Evolutionary conservation across 495 filamentous ascomycete genomes (phyloP).

Genomic region (Penicillium salamii): DNA sequence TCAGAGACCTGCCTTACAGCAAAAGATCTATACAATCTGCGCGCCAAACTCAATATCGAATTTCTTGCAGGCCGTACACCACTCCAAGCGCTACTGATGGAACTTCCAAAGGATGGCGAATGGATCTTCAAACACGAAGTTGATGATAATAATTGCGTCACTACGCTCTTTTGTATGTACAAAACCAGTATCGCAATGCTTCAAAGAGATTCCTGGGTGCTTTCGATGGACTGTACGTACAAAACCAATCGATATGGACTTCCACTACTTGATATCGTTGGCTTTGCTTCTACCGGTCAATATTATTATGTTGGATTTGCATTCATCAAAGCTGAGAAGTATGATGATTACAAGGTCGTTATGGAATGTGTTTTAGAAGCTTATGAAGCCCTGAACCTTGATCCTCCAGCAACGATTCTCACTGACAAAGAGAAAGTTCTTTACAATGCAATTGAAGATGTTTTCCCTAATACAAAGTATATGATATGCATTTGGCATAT

Average conservation of each 20-base stretch:
- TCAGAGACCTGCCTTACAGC: not conserved
- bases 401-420: not conserved
- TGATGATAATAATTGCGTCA: not conserved
- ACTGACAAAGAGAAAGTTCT: conserved; percentile 2
- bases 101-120: conserved; percentile 4
- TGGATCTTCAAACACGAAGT: conserved; percentile 3
- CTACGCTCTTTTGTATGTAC: conserved; percentile 2
- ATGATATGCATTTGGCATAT: conserved; percentile 3
- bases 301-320: conserved; percentile 12
- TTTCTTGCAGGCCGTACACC: conserved; percentile 3
- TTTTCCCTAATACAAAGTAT: not conserved
- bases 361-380: not conserved
- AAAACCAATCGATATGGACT: conserved; percentile 18
- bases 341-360: not conserved
- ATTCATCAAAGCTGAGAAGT: conserved; percentile 9
- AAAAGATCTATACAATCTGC: not conserved
- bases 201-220: not conserved
- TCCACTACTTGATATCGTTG: conserved; percentile 16
- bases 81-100: not conserved
- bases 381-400: not conserved
- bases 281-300: conserved; percentile 1
- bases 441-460: not conserved
- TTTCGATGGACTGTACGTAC: conserved; percentile 14
- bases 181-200: conserved; percentile 2
- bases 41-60: not conserved